These are phyloP conservation scores for Mikania micrantha DNA, from an alignment of 129 eudicot genomes.

Conservation along the genomic window DNA sequence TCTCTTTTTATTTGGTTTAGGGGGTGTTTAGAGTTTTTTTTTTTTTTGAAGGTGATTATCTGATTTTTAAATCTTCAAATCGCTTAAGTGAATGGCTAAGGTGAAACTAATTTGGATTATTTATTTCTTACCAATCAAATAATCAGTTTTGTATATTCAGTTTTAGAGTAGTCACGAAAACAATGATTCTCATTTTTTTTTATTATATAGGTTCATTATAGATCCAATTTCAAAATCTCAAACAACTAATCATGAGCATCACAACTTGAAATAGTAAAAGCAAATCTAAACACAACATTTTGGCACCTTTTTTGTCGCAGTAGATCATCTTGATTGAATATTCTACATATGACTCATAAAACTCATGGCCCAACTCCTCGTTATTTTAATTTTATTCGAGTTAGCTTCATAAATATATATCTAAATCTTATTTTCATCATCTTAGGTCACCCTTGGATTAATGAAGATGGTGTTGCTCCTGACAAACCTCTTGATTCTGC, in stretches of 20 bases:
- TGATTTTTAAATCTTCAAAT: not conserved
- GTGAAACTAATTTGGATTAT: not conserved
- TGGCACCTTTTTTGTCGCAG: not conserved
- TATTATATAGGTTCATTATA: too few species aligned
- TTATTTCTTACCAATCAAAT: too few species aligned
- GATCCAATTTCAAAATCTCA: too few species aligned
- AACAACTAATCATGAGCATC: not conserved
- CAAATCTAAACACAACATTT: not conserved
- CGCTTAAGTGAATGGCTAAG: not conserved
- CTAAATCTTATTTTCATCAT: not conserved
- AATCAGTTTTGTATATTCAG: not conserved
- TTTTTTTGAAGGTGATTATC: not conserved
- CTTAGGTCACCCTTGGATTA: constrained; percentile 86
- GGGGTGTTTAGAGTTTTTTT: not conserved
- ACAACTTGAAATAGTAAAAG: not conserved
- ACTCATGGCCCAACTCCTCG: not conserved
- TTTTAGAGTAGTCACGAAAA: not conserved
- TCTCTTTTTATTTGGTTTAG: not conserved
- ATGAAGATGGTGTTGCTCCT: constrained; percentile 70
- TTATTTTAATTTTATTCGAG: not conserved
- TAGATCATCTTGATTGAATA: not conserved
- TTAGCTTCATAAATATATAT: not conserved
- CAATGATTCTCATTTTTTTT: too few species aligned
- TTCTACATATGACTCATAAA: not conserved
- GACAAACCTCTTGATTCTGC: constrained; percentile 87